These are phyloP conservation scores for Adansonia madagascariensis DNA, from an alignment of 441 rosid species.

Conservation along the genomic window DNA sequence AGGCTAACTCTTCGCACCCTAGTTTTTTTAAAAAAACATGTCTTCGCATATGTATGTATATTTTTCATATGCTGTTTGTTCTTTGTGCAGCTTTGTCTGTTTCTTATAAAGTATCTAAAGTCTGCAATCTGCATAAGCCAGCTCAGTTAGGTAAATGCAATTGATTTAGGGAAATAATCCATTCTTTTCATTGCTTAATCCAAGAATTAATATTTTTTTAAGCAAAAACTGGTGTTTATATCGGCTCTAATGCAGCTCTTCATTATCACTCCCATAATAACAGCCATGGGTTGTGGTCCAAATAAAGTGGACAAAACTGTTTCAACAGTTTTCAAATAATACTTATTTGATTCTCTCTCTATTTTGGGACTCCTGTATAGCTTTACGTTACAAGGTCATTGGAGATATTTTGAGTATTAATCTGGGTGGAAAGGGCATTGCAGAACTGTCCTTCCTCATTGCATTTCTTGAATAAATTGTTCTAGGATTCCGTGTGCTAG, in stretches of 20 bases:
- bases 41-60: not conserved
- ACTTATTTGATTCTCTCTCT: not conserved
- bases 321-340: constrained; percentile 7
- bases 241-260: not conserved
- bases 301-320: constrained; percentile 5
- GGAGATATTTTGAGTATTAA: not conserved
- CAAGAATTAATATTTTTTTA: not conserved
- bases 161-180: not conserved
- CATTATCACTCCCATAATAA: constrained; percentile 26
- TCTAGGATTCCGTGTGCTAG: not conserved
- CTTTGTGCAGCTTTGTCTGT: constrained; percentile 13
- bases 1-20: not conserved
- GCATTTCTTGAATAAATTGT: not conserved
- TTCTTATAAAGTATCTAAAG: constrained; percentile 9
- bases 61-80: not conserved
- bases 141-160: not conserved
- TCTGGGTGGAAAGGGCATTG: not conserved
- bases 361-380: not conserved
- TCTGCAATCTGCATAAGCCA: not conserved
- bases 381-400: not conserved
- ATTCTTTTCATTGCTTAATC: not conserved
- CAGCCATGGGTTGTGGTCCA: not conserved
- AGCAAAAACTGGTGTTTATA: not conserved
- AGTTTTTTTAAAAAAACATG: not conserved
- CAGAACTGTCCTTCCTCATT: constrained; percentile 23